phyloP scores from a whole-genome alignment of 2,329 filamentous ascomycete species.

The Leptographium lundbergii region DNA sequence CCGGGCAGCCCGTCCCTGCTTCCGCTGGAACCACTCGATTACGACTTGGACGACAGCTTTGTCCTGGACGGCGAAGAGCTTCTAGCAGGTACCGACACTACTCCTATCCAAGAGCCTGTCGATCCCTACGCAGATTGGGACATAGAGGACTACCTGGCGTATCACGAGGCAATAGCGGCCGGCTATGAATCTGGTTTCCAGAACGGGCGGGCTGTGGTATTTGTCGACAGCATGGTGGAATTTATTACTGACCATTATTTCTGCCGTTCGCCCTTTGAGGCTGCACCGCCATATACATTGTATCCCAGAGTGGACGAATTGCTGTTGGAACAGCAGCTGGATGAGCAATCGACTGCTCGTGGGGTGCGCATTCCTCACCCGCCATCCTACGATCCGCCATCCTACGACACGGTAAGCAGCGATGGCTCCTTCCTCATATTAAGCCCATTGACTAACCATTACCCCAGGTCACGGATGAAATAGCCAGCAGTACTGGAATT shows the following conservation, averaged over 20 bases:
- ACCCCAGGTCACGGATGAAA: no score
- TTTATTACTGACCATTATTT: background rate
- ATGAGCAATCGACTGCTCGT: background rate
- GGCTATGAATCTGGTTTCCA: no score
- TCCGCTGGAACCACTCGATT: background rate
- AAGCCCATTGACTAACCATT: no score
- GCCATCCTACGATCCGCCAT: background rate
- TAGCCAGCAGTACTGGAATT: no score
- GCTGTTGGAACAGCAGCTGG: background rate
- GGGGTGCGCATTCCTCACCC: background rate
- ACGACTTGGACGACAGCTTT: background rate
- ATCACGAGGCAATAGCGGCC: no score
- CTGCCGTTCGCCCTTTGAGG: background rate
- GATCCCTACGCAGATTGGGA: no score
- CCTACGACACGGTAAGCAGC: no score
- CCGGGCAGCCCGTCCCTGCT: background rate
- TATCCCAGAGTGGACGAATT: background rate
- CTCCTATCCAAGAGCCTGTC: no score
- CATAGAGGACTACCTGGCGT: no score
- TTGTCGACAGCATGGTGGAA: background rate
- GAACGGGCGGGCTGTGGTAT: no score
- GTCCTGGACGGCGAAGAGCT: background rate
- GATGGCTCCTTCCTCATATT: no score
- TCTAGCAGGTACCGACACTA: background rate
- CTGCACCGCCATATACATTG: background rate